phyloP scores from a whole-genome alignment of 2,329 filamentous ascomycete genomes.

The Paracorniculantispora psalliotae region DNA sequence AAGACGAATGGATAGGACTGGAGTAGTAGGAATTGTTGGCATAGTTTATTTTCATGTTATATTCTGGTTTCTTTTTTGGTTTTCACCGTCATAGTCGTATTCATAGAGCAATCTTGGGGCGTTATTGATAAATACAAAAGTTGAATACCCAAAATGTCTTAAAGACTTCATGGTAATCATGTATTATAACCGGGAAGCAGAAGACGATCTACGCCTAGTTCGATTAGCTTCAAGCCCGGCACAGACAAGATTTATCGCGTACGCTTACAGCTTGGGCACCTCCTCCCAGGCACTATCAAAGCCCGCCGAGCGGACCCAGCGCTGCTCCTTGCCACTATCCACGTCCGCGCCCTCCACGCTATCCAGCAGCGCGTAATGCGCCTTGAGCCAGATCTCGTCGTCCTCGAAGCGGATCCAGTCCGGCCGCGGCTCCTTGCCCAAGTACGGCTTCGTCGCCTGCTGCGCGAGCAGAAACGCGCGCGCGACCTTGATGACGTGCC shows the following conservation, averaged over 20 bases:
- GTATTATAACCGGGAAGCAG: not conserved
- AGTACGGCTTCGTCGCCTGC: constrained; percentile 41
- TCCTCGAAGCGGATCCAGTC: constrained; percentile 48
- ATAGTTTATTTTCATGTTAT: constrained; percentile 7
- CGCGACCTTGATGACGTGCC: constrained; percentile 72
- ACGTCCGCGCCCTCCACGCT: constrained; percentile 42
- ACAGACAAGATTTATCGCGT: not conserved
- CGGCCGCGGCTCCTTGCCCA: constrained; percentile 33
- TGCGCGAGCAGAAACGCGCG: constrained; percentile 64
- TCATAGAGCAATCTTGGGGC: constrained; percentile 14
- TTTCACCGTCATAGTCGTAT: constrained; percentile 4
- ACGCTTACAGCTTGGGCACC: constrained; percentile 21
- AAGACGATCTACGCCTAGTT: not conserved
- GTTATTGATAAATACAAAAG: constrained; percentile 16
- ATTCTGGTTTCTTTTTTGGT: not conserved
- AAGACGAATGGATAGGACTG: constrained; percentile 45
- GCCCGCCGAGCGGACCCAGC: constrained; percentile 59
- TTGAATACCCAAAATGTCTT: constrained; percentile 13
- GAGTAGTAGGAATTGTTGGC: constrained; percentile 25
- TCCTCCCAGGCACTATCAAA: constrained; percentile 62
- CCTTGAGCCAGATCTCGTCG: constrained; percentile 54
- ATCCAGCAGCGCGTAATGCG: constrained; percentile 59
- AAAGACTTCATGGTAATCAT: no score
- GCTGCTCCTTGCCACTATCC: constrained; percentile 29
- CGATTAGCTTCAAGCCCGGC: not conserved